Evolutionary conservation across 2,329 filamentous ascomycete genomes (phyloP), one percentile per base, ranked within the genome.

Genomic region (Sordariomycetes sp.): DNA sequence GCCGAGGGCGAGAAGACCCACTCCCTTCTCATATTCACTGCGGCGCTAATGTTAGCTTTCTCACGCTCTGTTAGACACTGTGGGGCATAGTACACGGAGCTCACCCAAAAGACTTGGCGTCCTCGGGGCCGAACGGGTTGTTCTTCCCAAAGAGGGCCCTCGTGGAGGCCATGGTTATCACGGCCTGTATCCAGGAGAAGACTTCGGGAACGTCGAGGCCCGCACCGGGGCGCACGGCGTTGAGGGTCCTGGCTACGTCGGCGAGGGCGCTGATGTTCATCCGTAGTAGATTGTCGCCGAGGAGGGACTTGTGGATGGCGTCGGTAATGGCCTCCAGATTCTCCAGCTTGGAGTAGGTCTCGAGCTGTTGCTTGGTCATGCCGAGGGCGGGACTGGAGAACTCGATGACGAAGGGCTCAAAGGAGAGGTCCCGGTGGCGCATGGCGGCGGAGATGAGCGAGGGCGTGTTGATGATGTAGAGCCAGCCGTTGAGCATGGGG

Each of bases 381-480:
- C 69, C 71, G 28, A 76, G 64, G 53, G 76, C 63, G n/a, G 68
- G 66, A 28, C 70, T 65, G 6, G 69, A 67, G 2, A 72, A 67
- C 20, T 72, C 68, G 3, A 71, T 59, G 10, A 72, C 67, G 50
- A 79, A 69, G 1, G 72, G 71, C 28, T 74, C 71, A 62, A 79
- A 79, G 2, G 68, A 70, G 20, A 80, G 65, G 10, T 72, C 70
- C 54, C 72, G 72, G 48, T 70, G 69, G 32, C 74, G 71, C 59
- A 76, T 72, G 3, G 73, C 71, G 1, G 71, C 69, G 50, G 71
- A 67, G 20, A 74, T 67, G 8, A 79, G 65, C 0, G 61, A 58
- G 3, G 77, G 73, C 10, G 70, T 70, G 51, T 69, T 73, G 28
- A 79, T 70, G 35, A 78, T 65, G 60, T 80, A 81, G 16, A 75